phyloP scores from a whole-genome alignment of 2,329 filamentous ascomycete species.

The Clonostachys chloroleuca region DNA sequence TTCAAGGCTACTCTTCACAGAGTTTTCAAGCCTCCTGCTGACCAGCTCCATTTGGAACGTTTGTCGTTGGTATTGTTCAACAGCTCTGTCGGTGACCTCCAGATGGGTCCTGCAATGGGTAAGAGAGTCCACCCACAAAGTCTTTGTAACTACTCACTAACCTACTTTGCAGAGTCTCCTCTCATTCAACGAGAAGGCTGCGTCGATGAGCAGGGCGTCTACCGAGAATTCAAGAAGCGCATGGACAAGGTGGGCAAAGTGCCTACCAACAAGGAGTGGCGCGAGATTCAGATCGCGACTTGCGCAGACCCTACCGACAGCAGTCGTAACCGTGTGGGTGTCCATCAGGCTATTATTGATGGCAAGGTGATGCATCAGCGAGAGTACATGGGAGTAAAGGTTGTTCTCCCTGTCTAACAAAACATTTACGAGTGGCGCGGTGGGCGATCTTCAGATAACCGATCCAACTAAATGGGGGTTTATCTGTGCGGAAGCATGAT shows the following conservation, averaged over 20 bases:
- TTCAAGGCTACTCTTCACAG: constrained; percentile 11
- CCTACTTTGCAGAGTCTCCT: constrained; percentile 20
- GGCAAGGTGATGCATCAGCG: constrained; percentile 39
- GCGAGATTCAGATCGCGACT: constrained; percentile 43
- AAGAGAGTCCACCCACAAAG: neutral
- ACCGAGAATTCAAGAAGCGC: constrained; percentile 36
- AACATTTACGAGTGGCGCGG: too few species aligned
- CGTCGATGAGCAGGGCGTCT: constrained; percentile 36
- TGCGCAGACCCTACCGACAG: constrained; percentile 34
- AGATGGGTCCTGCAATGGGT: neutral
- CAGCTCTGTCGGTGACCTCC: neutral
- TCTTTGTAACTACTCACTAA: too few species aligned
- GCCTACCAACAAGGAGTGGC: constrained; percentile 39
- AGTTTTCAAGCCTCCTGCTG: constrained; percentile 9
- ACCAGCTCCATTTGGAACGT: constrained; percentile 24
- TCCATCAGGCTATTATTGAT: constrained; percentile 32
- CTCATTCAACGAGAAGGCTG: constrained; percentile 30
- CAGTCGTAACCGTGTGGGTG: constrained; percentile 30
- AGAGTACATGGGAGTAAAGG: constrained; percentile 40
- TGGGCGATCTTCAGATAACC: too few species aligned
- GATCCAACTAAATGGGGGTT: too few species aligned
- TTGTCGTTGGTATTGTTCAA: constrained; percentile 36
- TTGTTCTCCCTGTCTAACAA: constrained; percentile 31
- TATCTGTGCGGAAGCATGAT: too few species aligned
- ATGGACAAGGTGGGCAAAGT: constrained; percentile 31